Evolutionary conservation across 768 basidiomycete species (phyloP), one percentile per base, ranked within the genome.

Genomic region (Russula vinacea): DNA sequence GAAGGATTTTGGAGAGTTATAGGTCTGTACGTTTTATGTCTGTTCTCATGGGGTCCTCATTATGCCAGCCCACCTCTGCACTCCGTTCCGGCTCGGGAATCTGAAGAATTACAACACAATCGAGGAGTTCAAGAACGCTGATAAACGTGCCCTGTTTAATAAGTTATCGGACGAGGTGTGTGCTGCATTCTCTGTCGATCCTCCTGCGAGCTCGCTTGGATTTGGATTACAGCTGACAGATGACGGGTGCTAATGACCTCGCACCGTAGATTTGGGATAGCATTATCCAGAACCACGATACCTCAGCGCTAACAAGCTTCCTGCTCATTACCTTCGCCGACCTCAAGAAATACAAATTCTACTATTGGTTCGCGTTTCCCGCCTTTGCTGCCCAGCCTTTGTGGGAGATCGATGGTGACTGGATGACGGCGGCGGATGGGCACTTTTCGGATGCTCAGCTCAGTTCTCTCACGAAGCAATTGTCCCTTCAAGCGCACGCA

Each of bases 291-390:
- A 82, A 79, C 60, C 81, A 81, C 50, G 80, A 85, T 65, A 77
- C 84, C 0, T 72, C 83, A 6, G 74, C 80, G 14, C 79, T 98
- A 45, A 90, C 83, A 60, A 82, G 82, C 5, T 98, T 98, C 77
- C 80, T 98, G 24, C 79, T 97, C 56, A 89, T 99, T 70, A 94
- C 94, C 0, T 98, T 87, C 70, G 92, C 97, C 0, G 97, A 99
- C 75, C 86, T 99, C 69, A 99, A 98, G 81, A 98, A 95, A 74
- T 98, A 97, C 80, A 89, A 88, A 69, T 98, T 94, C 73, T 94
- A 88, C 71, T 98, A 98, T 76, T 99, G 96, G 97, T 98, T 98
- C 71, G 90, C 91, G 0, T 97, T 98, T 74, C 96, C 97, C 2
- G 93, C 95, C 0, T 87, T 98, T 68, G 87, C 88, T 0, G 79